These are phyloP conservation scores for Scutellaria minor DNA, from an alignment of 257 asterid species.

Conservation along the genomic window DNA sequence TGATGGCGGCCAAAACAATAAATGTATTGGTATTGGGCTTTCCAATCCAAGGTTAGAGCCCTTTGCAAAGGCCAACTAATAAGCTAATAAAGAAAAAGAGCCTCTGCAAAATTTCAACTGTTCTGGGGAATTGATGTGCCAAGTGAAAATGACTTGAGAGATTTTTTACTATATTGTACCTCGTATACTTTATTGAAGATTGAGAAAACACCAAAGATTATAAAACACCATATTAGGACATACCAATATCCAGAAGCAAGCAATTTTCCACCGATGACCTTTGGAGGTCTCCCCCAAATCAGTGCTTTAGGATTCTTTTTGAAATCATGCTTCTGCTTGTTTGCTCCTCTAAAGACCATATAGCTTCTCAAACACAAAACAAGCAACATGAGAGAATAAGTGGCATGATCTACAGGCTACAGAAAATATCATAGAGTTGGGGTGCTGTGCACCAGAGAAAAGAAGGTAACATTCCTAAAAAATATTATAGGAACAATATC, in stretches of 20 bases:
- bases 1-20: too few relatives aligned
- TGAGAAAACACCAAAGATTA: neutral
- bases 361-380: slow-evolving; percentile 60
- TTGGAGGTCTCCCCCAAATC: slow-evolving; percentile 94
- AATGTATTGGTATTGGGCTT: neutral
- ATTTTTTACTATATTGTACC: neutral
- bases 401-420: neutral
- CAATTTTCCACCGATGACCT: slow-evolving; percentile 91
- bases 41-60: neutral
- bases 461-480: neutral
- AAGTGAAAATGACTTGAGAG: slow-evolving; percentile 10
- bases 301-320: slow-evolving; percentile 86
- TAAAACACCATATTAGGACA: slow-evolving; percentile 27
- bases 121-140: neutral
- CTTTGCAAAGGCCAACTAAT: neutral
- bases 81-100: neutral
- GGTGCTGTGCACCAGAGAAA: neutral
- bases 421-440: slow-evolving; percentile 3
- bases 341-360: slow-evolving; percentile 93
- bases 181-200: slow-evolving; percentile 23
- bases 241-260: slow-evolving; percentile 99
- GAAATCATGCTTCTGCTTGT: slow-evolving; percentile 90
- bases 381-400: slow-evolving; percentile 31
- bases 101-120: neutral
- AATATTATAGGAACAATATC: slow-evolving; percentile 18